Evolutionary conservation across 1,284 basidiomycete species (phyloP).

Genomic region (Wallemia ichthyophaga): DNA sequence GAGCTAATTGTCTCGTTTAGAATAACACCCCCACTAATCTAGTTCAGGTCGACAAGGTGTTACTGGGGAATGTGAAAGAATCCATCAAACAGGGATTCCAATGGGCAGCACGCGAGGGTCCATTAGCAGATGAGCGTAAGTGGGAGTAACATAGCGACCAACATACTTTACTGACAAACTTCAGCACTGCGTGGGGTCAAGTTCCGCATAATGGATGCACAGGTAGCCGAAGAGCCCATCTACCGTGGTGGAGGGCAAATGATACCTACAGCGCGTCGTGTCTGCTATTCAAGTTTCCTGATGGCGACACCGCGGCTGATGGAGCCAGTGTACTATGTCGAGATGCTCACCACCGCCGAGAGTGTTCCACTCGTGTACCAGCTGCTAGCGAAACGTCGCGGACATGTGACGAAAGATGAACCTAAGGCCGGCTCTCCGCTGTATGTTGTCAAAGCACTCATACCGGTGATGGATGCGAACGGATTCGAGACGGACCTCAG

Average conservation of each 20-base stretch:
- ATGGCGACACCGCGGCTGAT: constrained; percentile 76
- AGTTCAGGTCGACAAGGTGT: constrained; percentile 59
- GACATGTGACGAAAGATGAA: constrained; percentile 89
- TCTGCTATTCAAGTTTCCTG: constrained; percentile 96
- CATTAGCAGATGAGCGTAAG: constrained; percentile 91
- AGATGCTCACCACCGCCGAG: constrained; percentile 93
- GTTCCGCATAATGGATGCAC: constrained; percentile 77
- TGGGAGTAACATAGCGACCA: constrained; percentile 7
- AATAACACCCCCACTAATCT: background rate
- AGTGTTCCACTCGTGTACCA: constrained; percentile 95
- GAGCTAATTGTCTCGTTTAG: constrained; percentile 4
- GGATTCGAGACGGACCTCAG: constrained; percentile 95
- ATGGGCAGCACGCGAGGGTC: constrained; percentile 92
- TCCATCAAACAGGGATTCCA: constrained; percentile 97
- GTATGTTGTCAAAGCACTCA: constrained; percentile 87
- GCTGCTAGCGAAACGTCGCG: constrained; percentile 75
- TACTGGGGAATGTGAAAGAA: constrained; percentile 64
- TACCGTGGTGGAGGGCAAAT: constrained; percentile 95
- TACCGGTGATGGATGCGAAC: constrained; percentile 93
- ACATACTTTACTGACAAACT: too few relatives aligned
- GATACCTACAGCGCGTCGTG: constrained; percentile 83
- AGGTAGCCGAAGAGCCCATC: constrained; percentile 73
- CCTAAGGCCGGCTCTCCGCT: constrained; percentile 91
- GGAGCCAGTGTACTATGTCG: constrained; percentile 94
- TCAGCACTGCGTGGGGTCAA: constrained; percentile 85